Percentiles rank a stretch among this genome's conserved stretches.
Conservation (phyloP, 768 basidiomycete species). For the Crassisporium funariophilum region DNA sequence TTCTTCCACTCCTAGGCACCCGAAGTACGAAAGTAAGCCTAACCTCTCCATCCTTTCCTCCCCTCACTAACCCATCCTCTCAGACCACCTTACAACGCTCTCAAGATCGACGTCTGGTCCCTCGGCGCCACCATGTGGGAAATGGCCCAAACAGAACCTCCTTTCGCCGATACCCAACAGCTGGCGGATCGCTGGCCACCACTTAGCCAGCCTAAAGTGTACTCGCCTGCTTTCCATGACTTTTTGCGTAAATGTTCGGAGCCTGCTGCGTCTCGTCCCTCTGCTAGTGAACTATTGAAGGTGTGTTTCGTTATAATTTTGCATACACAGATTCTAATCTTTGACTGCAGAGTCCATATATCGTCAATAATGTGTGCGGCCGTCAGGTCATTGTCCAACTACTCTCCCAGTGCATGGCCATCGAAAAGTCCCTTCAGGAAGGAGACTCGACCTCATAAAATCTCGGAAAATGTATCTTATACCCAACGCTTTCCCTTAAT, state of each 20-base stretch:
- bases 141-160: slow-evolving; percentile 72
- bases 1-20: slow-evolving; percentile 50
- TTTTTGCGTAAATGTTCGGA: slow-evolving; percentile 71
- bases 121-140: slow-evolving; percentile 86
- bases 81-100: slow-evolving; percentile 70
- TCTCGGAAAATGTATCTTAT: background rate
- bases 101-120: slow-evolving; percentile 82
- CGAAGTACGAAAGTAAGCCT: slow-evolving; percentile 72
- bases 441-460: slow-evolving; percentile 12
- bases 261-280: slow-evolving; percentile 56
- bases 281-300: slow-evolving; percentile 56
- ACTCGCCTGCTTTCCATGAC: slow-evolving; percentile 70
- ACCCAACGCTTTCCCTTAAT: background rate
- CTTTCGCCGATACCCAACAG: slow-evolving; percentile 62
- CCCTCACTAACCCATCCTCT: background rate
- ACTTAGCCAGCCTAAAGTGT: slow-evolving; percentile 57
- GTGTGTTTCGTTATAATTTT: slow-evolving; percentile 38
- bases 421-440: slow-evolving; percentile 51
- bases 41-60: background rate
- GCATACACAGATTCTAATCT: background rate
- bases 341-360: slow-evolving; percentile 52
- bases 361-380: slow-evolving; percentile 66
- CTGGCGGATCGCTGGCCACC: slow-evolving; percentile 68
- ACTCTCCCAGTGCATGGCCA: slow-evolving; percentile 64
- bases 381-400: slow-evolving; percentile 68